Evolutionary conservation across 148 eudicot species (phyloP).

Genomic region (Camellia sinensis): DNA sequence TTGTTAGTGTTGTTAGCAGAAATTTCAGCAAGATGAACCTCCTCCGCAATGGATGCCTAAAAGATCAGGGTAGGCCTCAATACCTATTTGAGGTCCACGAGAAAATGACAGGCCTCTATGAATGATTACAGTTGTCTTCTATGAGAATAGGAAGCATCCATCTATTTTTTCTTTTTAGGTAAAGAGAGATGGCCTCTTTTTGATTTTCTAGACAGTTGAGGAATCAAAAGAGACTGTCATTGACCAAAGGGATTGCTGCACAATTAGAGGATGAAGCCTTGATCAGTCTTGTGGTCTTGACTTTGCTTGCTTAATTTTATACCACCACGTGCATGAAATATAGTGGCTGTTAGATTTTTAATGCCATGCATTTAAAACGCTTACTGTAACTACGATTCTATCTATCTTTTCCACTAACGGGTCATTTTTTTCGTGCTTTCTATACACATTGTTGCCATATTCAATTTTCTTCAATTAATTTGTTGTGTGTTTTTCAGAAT

Average conservation of each 20-base stretch:
- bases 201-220: not conserved
- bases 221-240: not conserved
- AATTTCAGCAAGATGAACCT: not conserved
- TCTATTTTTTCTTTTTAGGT: not conserved
- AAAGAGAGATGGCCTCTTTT: too few relatives aligned
- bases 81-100: too few relatives aligned
- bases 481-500: slow-evolving; percentile 47
- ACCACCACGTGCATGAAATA: not conserved
- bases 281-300: not conserved
- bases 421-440: not conserved
- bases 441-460: not conserved
- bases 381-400: not conserved
- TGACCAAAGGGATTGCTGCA: not conserved
- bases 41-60: too few relatives aligned
- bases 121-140: not conserved
- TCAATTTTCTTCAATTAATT: not conserved
- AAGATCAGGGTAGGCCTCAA: too few relatives aligned
- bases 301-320: not conserved
- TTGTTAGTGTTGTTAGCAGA: not conserved
- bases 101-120: not conserved
- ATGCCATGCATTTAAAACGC: not conserved
- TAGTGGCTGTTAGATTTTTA: not conserved
- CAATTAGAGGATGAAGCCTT: not conserved
- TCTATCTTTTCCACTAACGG: not conserved
- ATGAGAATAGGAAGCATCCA: not conserved